These are phyloP conservation scores for Metahyphopichia silvanorum DNA, from an alignment of 805 yeast genomes.

Conservation along the genomic window DNA sequence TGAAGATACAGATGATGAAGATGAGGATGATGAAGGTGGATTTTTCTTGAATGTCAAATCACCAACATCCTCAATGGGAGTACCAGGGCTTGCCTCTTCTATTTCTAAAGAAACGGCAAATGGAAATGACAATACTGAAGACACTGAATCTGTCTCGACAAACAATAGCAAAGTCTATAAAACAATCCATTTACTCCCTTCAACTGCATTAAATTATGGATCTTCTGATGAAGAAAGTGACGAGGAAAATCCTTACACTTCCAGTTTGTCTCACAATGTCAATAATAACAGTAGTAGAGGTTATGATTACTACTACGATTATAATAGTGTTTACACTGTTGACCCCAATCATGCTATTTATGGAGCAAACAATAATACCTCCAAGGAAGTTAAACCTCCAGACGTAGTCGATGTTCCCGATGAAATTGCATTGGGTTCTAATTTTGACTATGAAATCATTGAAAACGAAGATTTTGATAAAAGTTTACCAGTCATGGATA, in stretches of 20 bases:
- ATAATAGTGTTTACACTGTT: constrained; percentile 68
- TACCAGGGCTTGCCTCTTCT: constrained; percentile 23
- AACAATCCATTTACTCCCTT: constrained; percentile 78
- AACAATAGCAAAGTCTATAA: constrained; percentile 30
- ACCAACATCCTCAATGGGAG: constrained; percentile 31
- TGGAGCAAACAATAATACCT: constrained; percentile 17
- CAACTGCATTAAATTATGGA: constrained; percentile 80
- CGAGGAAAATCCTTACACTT: constrained; percentile 48
- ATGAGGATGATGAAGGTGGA: constrained; percentile 64
- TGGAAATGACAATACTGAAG: constrained; percentile 15
- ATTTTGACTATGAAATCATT: constrained; percentile 34
- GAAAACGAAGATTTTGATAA: constrained; percentile 19
- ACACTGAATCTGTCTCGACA: constrained; percentile 28
- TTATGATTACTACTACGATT: constrained; percentile 75
- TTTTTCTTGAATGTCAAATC: constrained; percentile 57
- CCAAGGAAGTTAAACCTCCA: constrained; percentile 15
- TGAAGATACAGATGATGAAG: constrained; percentile 39
- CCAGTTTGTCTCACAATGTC: constrained; percentile 68
- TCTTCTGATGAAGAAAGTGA: constrained; percentile 61
- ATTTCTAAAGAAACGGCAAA: constrained; percentile 2
- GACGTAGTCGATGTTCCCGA: constrained; percentile 48
- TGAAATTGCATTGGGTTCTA: constrained; percentile 39
- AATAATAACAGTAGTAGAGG: constrained; percentile 62
- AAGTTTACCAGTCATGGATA: constrained; percentile 24
- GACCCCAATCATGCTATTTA: constrained; percentile 43